A percentile compares a stretch with the other conserved stretches of the same genome.
Conservation (phyloP, 2,329 filamentous ascomycete genomes). For the Colletotrichum nymphaeae region DNA sequence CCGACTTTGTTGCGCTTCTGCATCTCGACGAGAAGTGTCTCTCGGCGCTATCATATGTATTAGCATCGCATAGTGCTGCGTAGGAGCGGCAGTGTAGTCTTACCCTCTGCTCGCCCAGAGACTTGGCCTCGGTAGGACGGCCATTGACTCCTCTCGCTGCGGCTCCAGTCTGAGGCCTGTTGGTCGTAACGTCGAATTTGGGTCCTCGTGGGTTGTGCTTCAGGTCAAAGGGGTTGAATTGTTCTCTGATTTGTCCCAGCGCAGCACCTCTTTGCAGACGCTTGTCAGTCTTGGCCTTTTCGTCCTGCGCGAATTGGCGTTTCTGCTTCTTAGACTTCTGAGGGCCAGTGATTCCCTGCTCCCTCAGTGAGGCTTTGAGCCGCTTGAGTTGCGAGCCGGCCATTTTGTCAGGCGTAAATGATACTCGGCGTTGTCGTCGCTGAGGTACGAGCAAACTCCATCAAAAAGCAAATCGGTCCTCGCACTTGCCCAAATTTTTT, state of each 20-base stretch:
- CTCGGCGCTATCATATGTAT: constrained; percentile 67
- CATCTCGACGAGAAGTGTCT: constrained; percentile 90
- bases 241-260: constrained; percentile 87
- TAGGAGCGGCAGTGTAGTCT: constrained; percentile 40
- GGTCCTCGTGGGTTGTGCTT: constrained; percentile 81
- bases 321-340: constrained; percentile 97
- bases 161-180: constrained; percentile 63
- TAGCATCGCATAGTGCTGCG: background rate
- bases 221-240: constrained; percentile 98
- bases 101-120: constrained; percentile 86
- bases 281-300: constrained; percentile 74
- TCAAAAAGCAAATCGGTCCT: background rate
- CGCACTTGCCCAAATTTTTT: constrained; percentile 39
- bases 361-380: constrained; percentile 88
- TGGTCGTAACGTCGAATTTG: constrained; percentile 87
- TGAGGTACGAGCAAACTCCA: background rate
- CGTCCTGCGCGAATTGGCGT: constrained; percentile 76
- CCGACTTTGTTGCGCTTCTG: constrained; percentile 90
- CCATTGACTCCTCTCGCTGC: constrained; percentile 72
- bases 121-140: constrained; percentile 86
- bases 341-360: constrained; percentile 89
- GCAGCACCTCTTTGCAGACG: constrained; percentile 81
- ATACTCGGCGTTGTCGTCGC: constrained; percentile 20
- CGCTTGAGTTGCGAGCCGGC: constrained; percentile 96
- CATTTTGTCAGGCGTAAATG: constrained; percentile 65